Evolutionary conservation across 2,329 filamentous ascomycete species (phyloP).

Genomic region (Pseudocercospora musae): DNA sequence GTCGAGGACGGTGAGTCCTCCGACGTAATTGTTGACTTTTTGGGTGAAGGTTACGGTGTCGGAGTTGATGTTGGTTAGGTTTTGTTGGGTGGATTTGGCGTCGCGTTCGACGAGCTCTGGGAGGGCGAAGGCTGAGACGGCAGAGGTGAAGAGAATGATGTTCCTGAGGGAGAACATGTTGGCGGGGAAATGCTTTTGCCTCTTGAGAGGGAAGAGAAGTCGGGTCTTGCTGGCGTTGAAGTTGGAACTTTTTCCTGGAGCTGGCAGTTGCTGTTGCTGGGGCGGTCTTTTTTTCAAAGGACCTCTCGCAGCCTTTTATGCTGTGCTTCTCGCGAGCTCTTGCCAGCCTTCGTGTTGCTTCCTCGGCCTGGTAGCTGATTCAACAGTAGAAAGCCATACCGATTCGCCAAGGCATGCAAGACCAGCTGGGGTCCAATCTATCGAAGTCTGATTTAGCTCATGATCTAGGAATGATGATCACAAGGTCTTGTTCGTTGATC

Average conservation of each 20-base stretch:
- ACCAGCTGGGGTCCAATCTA: background rate
- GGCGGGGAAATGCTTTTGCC: no score
- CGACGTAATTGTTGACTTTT: slow-evolving; percentile 18
- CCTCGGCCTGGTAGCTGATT: background rate
- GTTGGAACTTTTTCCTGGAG: no score
- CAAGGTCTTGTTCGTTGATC: background rate
- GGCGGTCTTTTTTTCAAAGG: no score
- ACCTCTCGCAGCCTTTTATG: background rate
- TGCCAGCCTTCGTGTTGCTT: background rate
- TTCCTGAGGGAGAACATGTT: slow-evolving; percentile 17
- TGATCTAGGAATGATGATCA: background rate
- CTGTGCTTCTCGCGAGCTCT: no score
- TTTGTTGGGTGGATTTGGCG: slow-evolving; percentile 5
- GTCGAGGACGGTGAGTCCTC: slow-evolving; percentile 8
- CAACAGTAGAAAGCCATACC: background rate
- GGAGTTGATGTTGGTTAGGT: slow-evolving; percentile 18
- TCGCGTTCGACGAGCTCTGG: slow-evolving; percentile 7
- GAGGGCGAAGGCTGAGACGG: slow-evolving; percentile 13
- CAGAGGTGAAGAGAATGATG: no score
- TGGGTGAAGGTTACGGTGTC: no score
- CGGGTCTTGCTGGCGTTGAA: no score
- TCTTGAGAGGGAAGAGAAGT: no score
- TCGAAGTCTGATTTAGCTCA: background rate
- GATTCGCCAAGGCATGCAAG: background rate
- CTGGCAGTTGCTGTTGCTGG: no score